Evolutionary conservation across 2,329 filamentous ascomycete genomes (phyloP).

Genomic region (Colletotrichum viniferum): DNA sequence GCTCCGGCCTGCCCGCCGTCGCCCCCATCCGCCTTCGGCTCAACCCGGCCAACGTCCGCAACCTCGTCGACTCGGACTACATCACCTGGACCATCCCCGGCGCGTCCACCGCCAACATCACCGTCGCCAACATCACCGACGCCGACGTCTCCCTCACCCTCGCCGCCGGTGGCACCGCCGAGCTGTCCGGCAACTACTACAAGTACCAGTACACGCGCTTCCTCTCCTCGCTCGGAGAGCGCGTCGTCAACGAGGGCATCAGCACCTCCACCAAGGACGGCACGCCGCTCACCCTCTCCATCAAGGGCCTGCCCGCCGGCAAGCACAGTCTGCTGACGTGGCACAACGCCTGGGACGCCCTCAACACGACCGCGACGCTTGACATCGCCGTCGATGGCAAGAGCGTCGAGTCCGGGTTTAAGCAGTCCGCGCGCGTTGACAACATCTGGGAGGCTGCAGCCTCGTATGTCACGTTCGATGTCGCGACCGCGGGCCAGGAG

Average conservation of each 20-base stretch:
- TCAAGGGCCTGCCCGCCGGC: conserved; percentile 30
- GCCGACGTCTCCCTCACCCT: conserved; percentile 1
- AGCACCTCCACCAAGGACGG: conserved; percentile 27
- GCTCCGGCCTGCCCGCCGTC: not conserved
- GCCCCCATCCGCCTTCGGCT: conserved; percentile 17
- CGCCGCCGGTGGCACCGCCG: conserved; percentile 5
- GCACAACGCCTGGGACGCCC: conserved; percentile 34
- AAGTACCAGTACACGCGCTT: conserved; percentile 29
- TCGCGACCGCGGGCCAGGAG: conserved; percentile 18
- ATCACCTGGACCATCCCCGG: conserved; percentile 20
- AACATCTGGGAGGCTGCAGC: conserved; percentile 34
- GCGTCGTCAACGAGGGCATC: conserved; percentile 31
- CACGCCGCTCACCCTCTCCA: conserved; percentile 27
- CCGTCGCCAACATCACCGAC: conserved; percentile 6
- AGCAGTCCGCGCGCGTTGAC: conserved; percentile 30
- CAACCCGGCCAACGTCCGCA: conserved; percentile 20
- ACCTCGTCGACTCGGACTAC: conserved; percentile 17
- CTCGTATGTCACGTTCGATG: conserved; percentile 30
- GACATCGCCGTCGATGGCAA: conserved; percentile 29
- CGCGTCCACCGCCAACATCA: not conserved
- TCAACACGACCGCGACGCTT: conserved; percentile 25
- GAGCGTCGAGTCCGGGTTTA: not conserved
- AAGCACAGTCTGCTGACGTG: conserved; percentile 31
- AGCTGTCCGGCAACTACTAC: conserved; percentile 28
- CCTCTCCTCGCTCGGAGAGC: conserved; percentile 30